Base-by-base conservation (phyloP, 352 stramenopile genomes). In the Phytophthora palmivora region DNA sequence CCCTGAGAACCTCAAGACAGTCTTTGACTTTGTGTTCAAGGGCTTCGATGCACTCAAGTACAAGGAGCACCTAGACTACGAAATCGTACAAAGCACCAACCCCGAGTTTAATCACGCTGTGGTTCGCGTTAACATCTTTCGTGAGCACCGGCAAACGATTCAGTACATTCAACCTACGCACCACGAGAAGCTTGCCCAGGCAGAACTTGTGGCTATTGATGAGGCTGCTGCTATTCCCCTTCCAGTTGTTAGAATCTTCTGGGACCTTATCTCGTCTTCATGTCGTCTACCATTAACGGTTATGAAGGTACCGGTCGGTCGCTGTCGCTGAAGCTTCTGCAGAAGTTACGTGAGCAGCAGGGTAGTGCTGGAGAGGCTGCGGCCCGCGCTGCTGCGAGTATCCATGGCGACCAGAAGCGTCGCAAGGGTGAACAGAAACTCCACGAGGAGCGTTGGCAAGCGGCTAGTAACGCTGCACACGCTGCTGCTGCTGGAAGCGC, bases 211-310 rank as follows among this genome's bases (percentile, higher is more conserved):
- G 10, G 96, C 97, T 5, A 97, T 99, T 58, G 98, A 99, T 74
- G 98, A 99, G 75, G 98, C 98, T 19, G 98, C 98, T n/a, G 98
- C 98, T 11, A 99, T 99, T 68, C 98, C 98, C 15, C 86, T 99
- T 12, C 98, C 98, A 2, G 76, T 99, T 18, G 97, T 99, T 6
- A 98, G 60, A 90, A 91, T 39, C 74, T 99, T 28, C 87, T 99
- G 34, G 95, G 96, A 0, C 88, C 93, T 32, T 98, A 98, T 74
- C 76, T 99, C 8, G 98, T 99, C 10, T 99, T 99, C 68, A 89
- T 99, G 74, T 98, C 95, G 63, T 99, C 96, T 24, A 99, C 98
- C 4, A 96, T 99, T 42, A 99, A 99, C 76, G 98, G 98, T 32
- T 99, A 99, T 74, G 98, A 99, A 90, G 98, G 98, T 42, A 99